Base-by-base conservation (phyloP, 352 stramenopile species). In the Globisporangium paddicum region DNA sequence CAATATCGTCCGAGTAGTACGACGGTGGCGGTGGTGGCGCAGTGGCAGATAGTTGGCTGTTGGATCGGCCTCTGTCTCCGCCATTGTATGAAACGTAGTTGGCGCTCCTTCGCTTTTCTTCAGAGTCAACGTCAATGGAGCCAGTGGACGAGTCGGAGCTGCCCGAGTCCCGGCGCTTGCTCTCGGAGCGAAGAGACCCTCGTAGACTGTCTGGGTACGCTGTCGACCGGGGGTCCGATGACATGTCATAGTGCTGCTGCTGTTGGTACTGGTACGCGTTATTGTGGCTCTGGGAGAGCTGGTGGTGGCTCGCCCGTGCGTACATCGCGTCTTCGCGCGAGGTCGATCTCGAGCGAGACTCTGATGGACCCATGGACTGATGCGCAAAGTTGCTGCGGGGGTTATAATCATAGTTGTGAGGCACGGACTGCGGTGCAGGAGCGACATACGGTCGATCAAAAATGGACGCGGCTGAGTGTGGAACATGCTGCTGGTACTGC, bases 71-170 rank as follows among this genome's bases (percentile, higher is more conserved):
- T 26, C 26, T 18, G 18, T 54, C 28, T 54, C 47, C 47, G 4
- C 8, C n/a, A 47, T 28, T 41, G n/a, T 52, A 37, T n/a, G 32
- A 30, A 3, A 41, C 28, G 28, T 54, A 54, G 50, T 44, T 40
- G 1, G 45, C 60, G n/a, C 51, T 60, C 23, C 25, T 35, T n/a
- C 18, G 42, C n/a, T 38, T 28, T 5, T 68, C 48, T 3, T 68
- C 66, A 28, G 76, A 71, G 47, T 91, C 82, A 61, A 89, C 86
- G 44, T 91, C 79, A 38, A 91, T 89, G 3, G 81, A 91, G 30
- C 56, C 73, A 0, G 73, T 72, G 14, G 82, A 92, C 25, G 81
- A 91, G 21, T 77, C 69, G 0, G 79, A 92, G 51, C 82, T 86
- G 28, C 62, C 72, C 2, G 82, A 91, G 49, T 76, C 63, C 28